Evolutionary conservation across 1,284 basidiomycete genomes (phyloP), one percentile per base, ranked within the genome.

Genomic region (Sporisorium graminicola): DNA sequence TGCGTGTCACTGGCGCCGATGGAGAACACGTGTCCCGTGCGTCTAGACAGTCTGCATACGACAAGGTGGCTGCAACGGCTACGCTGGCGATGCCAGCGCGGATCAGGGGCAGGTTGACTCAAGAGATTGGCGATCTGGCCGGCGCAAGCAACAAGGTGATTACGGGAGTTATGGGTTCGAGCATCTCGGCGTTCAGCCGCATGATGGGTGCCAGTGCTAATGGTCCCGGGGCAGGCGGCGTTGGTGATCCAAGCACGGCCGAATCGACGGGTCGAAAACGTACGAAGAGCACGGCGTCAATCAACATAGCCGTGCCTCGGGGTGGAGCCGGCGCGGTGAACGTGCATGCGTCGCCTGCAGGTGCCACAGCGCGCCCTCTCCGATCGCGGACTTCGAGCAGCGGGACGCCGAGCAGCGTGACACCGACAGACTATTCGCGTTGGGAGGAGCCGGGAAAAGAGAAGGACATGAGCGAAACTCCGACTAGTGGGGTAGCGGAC

Each of bases 61-160:
- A 13, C 20, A 22, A 31, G 6, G 50, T 8, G 10, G 33, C 31
- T 16, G 9, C 50, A 6, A 22, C 50, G n/a, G 50, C 50, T 12
- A 52, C 50, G 0, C 24, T 52, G 20, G 50, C 50, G 5, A 52
- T 52, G 64, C 46, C 70, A 5, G 42, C 79, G 89, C 88, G 90
- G 65, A 85, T 92, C 18, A 88, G 92, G n/a, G 91, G 92, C 4
- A 89, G 92, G 46, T 90, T 94, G 12, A 91, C 91, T 75, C 92
- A 93, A 79, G 91, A 91, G 82, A 93, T 94, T 3, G 92, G 93
- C 68, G 92, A 92, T 14, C 89, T 95, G 35, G 90, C 93, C 0
- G 88, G 50, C 13, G 50, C 50, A 20, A 52, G 50, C 50, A 52
- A 52, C 50, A 52, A 52, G 50, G 50, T 52, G n/a, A 52, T 52